Conservation (phyloP, 495 filamentous ascomycete genomes). For the Amniculicola lignicola region DNA sequence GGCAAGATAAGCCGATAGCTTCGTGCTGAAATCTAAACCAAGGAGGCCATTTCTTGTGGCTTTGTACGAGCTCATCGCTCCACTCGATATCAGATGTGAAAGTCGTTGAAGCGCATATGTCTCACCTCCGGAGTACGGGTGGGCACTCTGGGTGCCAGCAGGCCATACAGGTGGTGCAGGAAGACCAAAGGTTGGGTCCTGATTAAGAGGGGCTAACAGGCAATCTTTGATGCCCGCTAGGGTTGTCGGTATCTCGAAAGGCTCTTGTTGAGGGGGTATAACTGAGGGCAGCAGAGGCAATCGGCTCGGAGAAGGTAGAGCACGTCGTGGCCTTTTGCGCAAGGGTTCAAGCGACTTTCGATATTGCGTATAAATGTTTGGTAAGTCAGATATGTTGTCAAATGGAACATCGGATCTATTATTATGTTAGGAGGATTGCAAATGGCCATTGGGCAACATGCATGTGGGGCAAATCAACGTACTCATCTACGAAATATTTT, state of each 20-base stretch:
- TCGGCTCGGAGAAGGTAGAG: constrained; percentile 46
- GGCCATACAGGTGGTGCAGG: constrained; percentile 48
- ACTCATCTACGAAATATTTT: constrained; percentile 74
- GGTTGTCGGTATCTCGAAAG: constrained; percentile 58
- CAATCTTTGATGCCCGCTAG: constrained; percentile 49
- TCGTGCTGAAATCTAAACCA: constrained; percentile 65
- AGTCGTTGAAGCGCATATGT: constrained; percentile 53
- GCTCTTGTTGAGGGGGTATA: constrained; percentile 54
- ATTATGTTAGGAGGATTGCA: background rate
- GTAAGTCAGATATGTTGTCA: constrained; percentile 49
- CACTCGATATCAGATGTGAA: constrained; percentile 55
- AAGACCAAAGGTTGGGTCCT: constrained; percentile 36
- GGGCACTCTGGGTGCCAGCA: constrained; percentile 50
- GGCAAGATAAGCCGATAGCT: constrained; percentile 65
- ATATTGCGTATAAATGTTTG: constrained; percentile 66
- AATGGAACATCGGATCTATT: constrained; percentile 57
- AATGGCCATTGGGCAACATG: background rate
- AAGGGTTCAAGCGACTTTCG: constrained; percentile 65
- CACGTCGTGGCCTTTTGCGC: constrained; percentile 53
- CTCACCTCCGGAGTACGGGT: constrained; percentile 68
- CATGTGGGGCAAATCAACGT: too few species aligned
- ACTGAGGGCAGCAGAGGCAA: constrained; percentile 54
- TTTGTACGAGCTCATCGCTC: constrained; percentile 59
- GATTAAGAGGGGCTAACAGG: constrained; percentile 53
- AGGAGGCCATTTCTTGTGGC: constrained; percentile 65